Evolutionary conservation across 1,284 basidiomycete species (phyloP).

Genomic region (Tylopilus sp.): DNA sequence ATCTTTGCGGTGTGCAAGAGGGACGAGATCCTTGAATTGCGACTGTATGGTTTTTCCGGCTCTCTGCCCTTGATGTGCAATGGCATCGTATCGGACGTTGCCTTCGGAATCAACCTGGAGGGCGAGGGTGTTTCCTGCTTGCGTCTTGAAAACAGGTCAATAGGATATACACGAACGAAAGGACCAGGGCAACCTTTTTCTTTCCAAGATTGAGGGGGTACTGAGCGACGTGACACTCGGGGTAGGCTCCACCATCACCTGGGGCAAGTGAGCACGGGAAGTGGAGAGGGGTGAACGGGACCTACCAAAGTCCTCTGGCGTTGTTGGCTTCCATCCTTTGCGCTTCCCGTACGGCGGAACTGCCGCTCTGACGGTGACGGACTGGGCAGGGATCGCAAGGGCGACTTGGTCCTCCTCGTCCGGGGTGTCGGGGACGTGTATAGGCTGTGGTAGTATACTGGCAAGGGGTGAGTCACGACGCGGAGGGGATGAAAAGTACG

Average conservation of each 20-base stretch:
- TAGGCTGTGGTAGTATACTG: conserved; percentile 64
- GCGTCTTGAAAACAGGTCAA: conserved; percentile 49
- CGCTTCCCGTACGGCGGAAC: conserved; percentile 84
- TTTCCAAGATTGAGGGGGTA: conserved; percentile 94
- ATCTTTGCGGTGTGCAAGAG: conserved; percentile 85
- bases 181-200: conserved; percentile 61
- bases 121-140: conserved; percentile 88
- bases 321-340: conserved; percentile 80
- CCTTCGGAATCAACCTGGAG: conserved; percentile 96
- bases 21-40: conserved; percentile 96
- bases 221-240: conserved; percentile 96
- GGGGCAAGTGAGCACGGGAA: conserved; percentile 3
- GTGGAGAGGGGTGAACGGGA: conserved; percentile 7
- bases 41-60: conserved; percentile 85
- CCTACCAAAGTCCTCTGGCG: conserved; percentile 79
- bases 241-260: conserved; percentile 93
- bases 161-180: neutral
- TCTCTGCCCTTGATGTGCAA: conserved; percentile 91
- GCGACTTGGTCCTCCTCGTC: conserved; percentile 57
- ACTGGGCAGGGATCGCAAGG: conserved; percentile 38
- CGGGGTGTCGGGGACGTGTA: conserved; percentile 45
- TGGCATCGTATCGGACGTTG: conserved; percentile 94
- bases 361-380: conserved; percentile 48
- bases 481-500: conserved; percentile 31
- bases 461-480: neutral